These are phyloP conservation scores for Clonostachys sp. DNA, from an alignment of 2,329 filamentous ascomycete genomes.

Conservation along the genomic window DNA sequence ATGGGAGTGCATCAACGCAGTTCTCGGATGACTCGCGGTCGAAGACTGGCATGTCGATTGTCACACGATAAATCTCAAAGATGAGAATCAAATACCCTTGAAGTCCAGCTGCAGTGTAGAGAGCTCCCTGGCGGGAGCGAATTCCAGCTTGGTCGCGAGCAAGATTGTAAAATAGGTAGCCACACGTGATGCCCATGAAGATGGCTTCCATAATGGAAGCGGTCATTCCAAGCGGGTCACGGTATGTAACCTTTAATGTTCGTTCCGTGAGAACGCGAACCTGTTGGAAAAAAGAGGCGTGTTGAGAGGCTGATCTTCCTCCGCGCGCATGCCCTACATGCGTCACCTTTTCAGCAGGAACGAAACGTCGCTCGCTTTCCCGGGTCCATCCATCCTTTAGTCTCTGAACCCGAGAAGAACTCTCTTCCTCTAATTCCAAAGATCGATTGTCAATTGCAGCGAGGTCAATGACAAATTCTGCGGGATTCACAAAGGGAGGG, in stretches of 20 bases:
- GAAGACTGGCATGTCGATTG: slow-evolving; percentile 70
- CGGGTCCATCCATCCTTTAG: slow-evolving; percentile 57
- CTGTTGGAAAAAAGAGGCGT: slow-evolving; percentile 58
- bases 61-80: slow-evolving; percentile 72
- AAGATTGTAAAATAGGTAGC: slow-evolving; percentile 68
- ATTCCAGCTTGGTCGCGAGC: slow-evolving; percentile 66
- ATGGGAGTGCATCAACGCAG: slow-evolving; percentile 65
- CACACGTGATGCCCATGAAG: slow-evolving; percentile 65
- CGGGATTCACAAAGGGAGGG: slow-evolving; percentile 72
- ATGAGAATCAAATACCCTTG: slow-evolving; percentile 74
- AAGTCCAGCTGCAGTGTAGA: slow-evolving; percentile 67
- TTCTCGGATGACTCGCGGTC: slow-evolving; percentile 72
- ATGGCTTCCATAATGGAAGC: slow-evolving; percentile 67
- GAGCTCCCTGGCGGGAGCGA: slow-evolving; percentile 65
- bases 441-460: slow-evolving; percentile 71
- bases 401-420: slow-evolving; percentile 52
- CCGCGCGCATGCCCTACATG: too few species aligned
- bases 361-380: slow-evolving; percentile 22
- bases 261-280: slow-evolving; percentile 61
- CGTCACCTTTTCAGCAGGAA: slow-evolving; percentile 6
- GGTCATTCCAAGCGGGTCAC: slow-evolving; percentile 73
- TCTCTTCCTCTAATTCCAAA: slow-evolving; percentile 58
- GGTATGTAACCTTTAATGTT: slow-evolving; percentile 66
- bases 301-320: slow-evolving; percentile 19
- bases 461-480: slow-evolving; percentile 71